Evolutionary conservation across 108 stramenopile genomes (phyloP).

Genomic region (Nitzschia putrida): DNA sequence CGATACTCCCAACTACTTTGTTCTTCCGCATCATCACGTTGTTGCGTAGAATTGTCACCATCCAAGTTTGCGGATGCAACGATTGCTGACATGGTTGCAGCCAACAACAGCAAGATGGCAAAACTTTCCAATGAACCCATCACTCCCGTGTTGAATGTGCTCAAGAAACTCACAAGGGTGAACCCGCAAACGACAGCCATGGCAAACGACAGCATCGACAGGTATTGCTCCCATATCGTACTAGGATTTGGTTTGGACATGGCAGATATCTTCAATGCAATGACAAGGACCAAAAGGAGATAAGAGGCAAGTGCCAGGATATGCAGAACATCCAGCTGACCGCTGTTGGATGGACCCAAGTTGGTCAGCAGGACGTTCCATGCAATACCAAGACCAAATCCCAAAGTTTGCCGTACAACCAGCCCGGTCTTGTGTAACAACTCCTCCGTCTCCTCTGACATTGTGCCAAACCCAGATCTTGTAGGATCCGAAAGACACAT

Average conservation of each 20-base stretch:
- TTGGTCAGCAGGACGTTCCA: constrained; percentile 24
- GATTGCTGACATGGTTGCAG: constrained; percentile 10
- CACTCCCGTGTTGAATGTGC: constrained; percentile 1
- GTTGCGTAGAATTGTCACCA: not conserved
- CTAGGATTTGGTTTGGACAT: constrained; percentile 1
- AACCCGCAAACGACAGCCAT: constrained; percentile 20
- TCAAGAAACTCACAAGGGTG: constrained; percentile 22
- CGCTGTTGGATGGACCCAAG: constrained; percentile 4
- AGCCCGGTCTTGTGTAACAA: constrained; percentile 1
- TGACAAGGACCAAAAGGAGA: constrained; percentile 8
- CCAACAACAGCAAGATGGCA: constrained; percentile 2
- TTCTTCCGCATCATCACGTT: not conserved
- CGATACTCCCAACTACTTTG: constrained; percentile 9
- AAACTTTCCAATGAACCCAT: constrained; percentile 13
- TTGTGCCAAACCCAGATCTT: too few species aligned
- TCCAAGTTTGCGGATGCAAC: constrained; percentile 14
- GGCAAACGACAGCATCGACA: constrained; percentile 28
- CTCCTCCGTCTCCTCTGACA: not conserved
- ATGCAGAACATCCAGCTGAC: constrained; percentile 13
- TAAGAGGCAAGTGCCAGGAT: constrained; percentile 12
- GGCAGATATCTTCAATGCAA: constrained; percentile 27
- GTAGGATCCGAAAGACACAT: not conserved
- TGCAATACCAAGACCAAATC: constrained; percentile 29
- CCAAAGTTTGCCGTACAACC: constrained; percentile 17
- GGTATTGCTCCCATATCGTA: constrained; percentile 17